These are phyloP conservation scores for Xylariaceae sp. DNA, from an alignment of 2,329 filamentous ascomycete species.

Conservation along the genomic window DNA sequence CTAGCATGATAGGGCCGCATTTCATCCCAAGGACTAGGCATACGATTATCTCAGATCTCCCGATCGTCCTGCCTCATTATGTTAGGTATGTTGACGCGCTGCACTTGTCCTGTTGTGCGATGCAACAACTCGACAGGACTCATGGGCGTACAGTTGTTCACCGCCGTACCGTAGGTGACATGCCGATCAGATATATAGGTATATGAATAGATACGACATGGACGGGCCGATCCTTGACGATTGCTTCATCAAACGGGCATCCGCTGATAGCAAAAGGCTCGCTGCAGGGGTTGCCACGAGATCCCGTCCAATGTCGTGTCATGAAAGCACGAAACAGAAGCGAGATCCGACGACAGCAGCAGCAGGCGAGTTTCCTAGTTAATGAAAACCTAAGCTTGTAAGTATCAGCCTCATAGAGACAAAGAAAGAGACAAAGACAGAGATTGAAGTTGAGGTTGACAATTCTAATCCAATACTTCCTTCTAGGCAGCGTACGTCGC, in stretches of 20 bases:
- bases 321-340: slow-evolving; percentile 3
- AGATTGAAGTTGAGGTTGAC: too few species aligned
- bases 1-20: background rate
- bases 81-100: background rate
- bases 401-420: too few species aligned
- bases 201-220: slow-evolving; percentile 2
- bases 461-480: too few species aligned
- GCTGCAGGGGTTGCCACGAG: slow-evolving; percentile 18
- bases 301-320: slow-evolving; percentile 9
- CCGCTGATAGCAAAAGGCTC: slow-evolving; percentile 1
- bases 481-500: too few species aligned
- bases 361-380: background rate
- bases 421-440: too few species aligned
- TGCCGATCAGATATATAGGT: background rate
- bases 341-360: background rate
- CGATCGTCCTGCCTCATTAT: background rate
- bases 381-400: too few species aligned
- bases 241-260: background rate
- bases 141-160: background rate
- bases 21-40: slow-evolving; percentile 1
- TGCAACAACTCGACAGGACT: background rate
- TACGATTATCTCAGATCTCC: slow-evolving; percentile 1
- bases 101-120: background rate
- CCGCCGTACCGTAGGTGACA: background rate
- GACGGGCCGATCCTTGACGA: background rate